Conservation (phyloP, 139 green algal genomes). For the Zygnema cylindricum region DNA sequence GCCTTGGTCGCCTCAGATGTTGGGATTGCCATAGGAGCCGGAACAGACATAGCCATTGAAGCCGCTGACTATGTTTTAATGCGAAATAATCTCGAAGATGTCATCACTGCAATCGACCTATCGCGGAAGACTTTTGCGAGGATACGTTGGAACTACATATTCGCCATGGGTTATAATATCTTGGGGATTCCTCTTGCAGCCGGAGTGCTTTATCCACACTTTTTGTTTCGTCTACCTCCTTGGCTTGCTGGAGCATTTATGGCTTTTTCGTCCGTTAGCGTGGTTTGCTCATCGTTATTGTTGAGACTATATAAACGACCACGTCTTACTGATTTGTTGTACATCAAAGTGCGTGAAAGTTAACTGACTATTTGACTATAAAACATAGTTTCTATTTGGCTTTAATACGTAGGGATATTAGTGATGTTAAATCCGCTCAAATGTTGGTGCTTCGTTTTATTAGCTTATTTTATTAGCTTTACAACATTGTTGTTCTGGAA, state of each 20-base stretch:
- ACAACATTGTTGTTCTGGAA: no score
- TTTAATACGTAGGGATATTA: no score
- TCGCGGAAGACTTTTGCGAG: slow-evolving; percentile 80
- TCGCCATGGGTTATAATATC: slow-evolving; percentile 94
- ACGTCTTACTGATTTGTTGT: slow-evolving; percentile 48
- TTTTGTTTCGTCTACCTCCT: slow-evolving; percentile 82
- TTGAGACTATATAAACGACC: slow-evolving; percentile 80
- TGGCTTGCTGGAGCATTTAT: slow-evolving; percentile 92
- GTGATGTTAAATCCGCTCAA: no score
- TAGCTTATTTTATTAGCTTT: no score
- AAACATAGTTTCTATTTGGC: no score
- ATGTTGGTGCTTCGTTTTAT: no score
- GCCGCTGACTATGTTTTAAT: slow-evolving; percentile 95
- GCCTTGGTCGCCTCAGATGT: slow-evolving; percentile 93
- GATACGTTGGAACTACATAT: slow-evolving; percentile 93
- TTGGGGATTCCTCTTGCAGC: slow-evolving; percentile 84
- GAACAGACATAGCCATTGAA: slow-evolving; percentile 80
- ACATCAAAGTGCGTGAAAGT: slow-evolving; percentile 10
- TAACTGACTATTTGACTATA: no score
- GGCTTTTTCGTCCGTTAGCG: slow-evolving; percentile 85
- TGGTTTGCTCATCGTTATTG: slow-evolving; percentile 84
- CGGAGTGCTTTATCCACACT: slow-evolving; percentile 78
- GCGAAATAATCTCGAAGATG: slow-evolving; percentile 84
- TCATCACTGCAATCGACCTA: slow-evolving; percentile 89
- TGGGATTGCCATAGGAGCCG: slow-evolving; percentile 89